Evolutionary conservation across 176 grass and related monocot genomes (phyloP).

Genomic region (Cymbopogon citratus): DNA sequence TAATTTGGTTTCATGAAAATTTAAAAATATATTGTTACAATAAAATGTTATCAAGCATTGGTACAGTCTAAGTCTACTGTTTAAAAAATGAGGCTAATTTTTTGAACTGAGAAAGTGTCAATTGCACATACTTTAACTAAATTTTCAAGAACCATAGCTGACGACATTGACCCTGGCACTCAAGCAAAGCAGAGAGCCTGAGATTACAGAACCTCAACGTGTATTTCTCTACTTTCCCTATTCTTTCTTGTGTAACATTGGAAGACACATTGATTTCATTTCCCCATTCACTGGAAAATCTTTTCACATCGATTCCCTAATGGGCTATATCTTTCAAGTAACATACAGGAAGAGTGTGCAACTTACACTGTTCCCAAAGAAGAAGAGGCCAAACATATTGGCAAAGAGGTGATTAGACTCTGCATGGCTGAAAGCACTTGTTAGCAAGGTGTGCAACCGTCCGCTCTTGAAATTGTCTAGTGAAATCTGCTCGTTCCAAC

Average conservation of each 20-base stretch:
- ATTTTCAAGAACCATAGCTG: no score
- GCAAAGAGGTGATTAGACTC: conserved; percentile 46
- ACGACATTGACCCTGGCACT: no score
- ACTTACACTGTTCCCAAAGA: conserved; percentile 79
- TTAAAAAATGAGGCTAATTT: neutral
- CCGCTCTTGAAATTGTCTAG: conserved; percentile 79
- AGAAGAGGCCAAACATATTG: conserved; percentile 84
- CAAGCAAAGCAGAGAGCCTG: neutral
- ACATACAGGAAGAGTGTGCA: neutral
- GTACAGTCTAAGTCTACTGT: neutral
- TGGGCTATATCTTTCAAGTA: neutral
- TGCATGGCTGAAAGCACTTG: conserved; percentile 73
- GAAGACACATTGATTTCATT: neutral
- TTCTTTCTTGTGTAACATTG: neutral
- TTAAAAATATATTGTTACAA: neutral
- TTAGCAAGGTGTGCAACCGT: conserved; percentile 80
- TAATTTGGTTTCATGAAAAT: neutral
- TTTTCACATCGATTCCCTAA: neutral
- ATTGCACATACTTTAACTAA: neutral
- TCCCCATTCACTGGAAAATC: neutral
- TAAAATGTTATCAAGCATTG: neutral
- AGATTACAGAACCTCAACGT: neutral
- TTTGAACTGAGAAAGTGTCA: neutral
- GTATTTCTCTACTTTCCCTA: neutral
- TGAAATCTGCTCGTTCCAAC: conserved; percentile 59